Base-by-base conservation (phyloP, 768 basidiomycete genomes). In the Agrocybe praecox region DNA sequence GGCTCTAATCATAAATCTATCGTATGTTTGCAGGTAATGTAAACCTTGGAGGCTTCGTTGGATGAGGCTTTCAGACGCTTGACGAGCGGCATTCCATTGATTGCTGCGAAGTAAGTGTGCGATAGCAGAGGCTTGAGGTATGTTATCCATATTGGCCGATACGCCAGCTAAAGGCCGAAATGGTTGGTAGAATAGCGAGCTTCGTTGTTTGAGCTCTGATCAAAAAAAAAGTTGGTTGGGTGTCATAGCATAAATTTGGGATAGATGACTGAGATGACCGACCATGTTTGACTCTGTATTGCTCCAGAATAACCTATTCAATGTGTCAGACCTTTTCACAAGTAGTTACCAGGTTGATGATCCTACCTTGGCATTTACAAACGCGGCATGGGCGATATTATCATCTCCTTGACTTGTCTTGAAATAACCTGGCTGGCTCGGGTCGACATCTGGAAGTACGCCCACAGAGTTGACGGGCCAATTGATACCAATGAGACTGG, bases 401-500 rank as follows among this genome's bases (percentile, higher is more conserved):
- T 77, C 74, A 32, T 85, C 80, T 34, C 84, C 85, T 17, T 65
- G 66, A 17, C 49, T 62, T 1, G 79, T 74, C 5, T 72, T 62
- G 29, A 92, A 68, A 67, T 86, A 91, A 4, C 90, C 90, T 26
- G 81, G 79, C 8, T 61, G 69, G 2, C 76, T 75, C 12, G 82
- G 81, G 60, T 90, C 86, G 2, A 86, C 82, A 66, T 93, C 91
- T 5, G 92, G 90, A 14, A 93, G 70, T 1, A 92, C 85, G 1
- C 92, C 92, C 18, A 92, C 91, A 0, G 88, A 89, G 65, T 94
- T 94, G 2, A 84, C 88, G 1, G 92, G 92, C 83, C 89, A 89
- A 46, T 86, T 67, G 12, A 84, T 77, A 18, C 92, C 92, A 17
- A 92, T 64, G 8, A 94, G 76, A 5, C 87, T 71, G 1, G 90